Base-by-base conservation (phyloP, 2,329 filamentous ascomycete species). In the Neofusicoccum ribis region DNA sequence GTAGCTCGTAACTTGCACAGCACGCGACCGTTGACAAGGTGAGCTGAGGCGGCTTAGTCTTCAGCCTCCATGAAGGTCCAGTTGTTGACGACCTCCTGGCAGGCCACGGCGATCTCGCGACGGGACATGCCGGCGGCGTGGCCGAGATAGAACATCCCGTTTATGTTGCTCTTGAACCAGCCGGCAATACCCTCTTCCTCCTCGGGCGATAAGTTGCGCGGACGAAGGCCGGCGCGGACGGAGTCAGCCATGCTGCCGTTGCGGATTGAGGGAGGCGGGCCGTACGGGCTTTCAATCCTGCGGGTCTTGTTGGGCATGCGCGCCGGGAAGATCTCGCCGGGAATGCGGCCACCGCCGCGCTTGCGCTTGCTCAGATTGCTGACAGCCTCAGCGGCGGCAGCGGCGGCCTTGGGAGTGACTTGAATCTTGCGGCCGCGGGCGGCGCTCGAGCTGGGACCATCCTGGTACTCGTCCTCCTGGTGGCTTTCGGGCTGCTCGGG, bases 311-410 rank as follows among this genome's bases (percentile, higher is more conserved):
- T 59, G 54, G 56, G 41, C 41, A 60, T 36, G 56, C 56, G 56
- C n/a, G 56, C 41, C 3, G 56, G 56, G 56, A 60, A 60, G 56
- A 60, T 60, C 56, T 60, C 56, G 56, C 56, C 56, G n/a, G 56
- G 56, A 12, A 60, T 47, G 43, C 56, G 56, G 23, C 31, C 14
- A n/a, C 15, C 15, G 41, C 41, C 56, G 37, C 61, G 61, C 50
- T 64, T 64, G 27, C 61, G 49, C 61, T 64, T 64, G 27, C 43
- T 41, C 20, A 27, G 39, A 31, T 12, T 52, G 20, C 9, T 44
- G 14, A 9, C 37, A n/a, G 47, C 60, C 41, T 56, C 61, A 14
- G 43, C 61, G n/a, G 39, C 49, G 17, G 37, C 49, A n/a, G 61
- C 63, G 5, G 23, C 44, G 6, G 63, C 63, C 52, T 64, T 64